These are phyloP conservation scores for Schizosaccharomyces lindneri DNA, from an alignment of 805 yeast species.

Conservation along the genomic window DNA sequence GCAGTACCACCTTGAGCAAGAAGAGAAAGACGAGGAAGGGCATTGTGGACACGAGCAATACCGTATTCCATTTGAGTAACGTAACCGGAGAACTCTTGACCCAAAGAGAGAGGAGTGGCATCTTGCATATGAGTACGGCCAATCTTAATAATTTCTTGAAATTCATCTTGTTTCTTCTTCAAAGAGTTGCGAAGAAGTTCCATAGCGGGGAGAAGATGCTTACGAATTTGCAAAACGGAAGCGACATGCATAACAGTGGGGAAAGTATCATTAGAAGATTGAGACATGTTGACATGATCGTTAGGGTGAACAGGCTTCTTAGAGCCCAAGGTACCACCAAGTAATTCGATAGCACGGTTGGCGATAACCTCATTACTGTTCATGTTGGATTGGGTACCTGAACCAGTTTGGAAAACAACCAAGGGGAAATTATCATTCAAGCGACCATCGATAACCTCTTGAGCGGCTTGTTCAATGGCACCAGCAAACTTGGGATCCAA, in stretches of 20 bases:
- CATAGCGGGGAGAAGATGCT: slow-evolving; percentile 58
- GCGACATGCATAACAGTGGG: slow-evolving; percentile 99
- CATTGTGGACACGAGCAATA: slow-evolving; percentile 55
- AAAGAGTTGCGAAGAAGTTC: slow-evolving; percentile 55
- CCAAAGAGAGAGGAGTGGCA: slow-evolving; percentile 92
- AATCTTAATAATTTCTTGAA: slow-evolving; percentile 73
- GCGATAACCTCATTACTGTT: slow-evolving; percentile 97
- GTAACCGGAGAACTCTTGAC: slow-evolving; percentile 95
- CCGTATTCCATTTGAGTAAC: slow-evolving; percentile 84
- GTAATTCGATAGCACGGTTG: slow-evolving; percentile 87
- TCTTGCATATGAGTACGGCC: slow-evolving; percentile 98
- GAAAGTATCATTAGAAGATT: slow-evolving; percentile 96
- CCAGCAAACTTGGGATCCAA: slow-evolving; percentile 61
- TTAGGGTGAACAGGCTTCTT: slow-evolving; percentile 92
- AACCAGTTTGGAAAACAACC: slow-evolving; percentile 96
- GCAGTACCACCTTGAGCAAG: slow-evolving; percentile 99
- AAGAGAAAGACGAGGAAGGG: slow-evolving; percentile 49
- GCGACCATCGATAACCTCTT: slow-evolving; percentile 82
- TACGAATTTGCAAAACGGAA: slow-evolving; percentile 69
- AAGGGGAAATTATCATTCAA: slow-evolving; percentile 85
- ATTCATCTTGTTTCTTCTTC: slow-evolving; percentile 55
- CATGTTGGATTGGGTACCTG: slow-evolving; percentile 97
- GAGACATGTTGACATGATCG: slow-evolving; percentile 95
- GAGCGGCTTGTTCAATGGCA: slow-evolving; percentile 82
- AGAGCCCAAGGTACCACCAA: slow-evolving; percentile 81